Evolutionary conservation across 2,329 filamentous ascomycete species (phyloP).

Genomic region (Epichloe gansuensis): DNA sequence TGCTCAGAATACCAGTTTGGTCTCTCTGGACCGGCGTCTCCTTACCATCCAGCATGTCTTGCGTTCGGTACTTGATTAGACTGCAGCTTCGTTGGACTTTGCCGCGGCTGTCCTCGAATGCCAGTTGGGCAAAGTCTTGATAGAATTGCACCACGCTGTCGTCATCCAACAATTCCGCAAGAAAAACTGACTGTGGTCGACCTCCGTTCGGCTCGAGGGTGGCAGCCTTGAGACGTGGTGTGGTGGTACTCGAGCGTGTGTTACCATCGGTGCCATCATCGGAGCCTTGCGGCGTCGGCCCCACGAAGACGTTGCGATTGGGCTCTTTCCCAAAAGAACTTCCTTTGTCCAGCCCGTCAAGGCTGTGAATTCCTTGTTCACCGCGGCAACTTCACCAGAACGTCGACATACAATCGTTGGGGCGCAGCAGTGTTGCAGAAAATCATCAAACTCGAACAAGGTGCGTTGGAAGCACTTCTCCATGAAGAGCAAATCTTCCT

Average conservation of each 20-base stretch:
- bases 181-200: slow-evolving; percentile 66
- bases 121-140: slow-evolving; percentile 85
- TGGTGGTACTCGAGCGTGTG: slow-evolving; percentile 29
- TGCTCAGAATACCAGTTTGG: slow-evolving; percentile 39
- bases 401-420: slow-evolving; percentile 86
- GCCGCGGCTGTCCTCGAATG: slow-evolving; percentile 82
- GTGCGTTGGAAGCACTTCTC: slow-evolving; percentile 94
- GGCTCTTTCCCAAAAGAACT: slow-evolving; percentile 77
- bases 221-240: slow-evolving; percentile 37
- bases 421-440: slow-evolving; percentile 76
- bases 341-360: slow-evolving; percentile 91
- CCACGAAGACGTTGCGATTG: slow-evolving; percentile 77
- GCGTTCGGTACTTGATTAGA: slow-evolving; percentile 78
- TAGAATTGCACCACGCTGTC: slow-evolving; percentile 91
- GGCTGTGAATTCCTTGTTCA: slow-evolving; percentile 94
- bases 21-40: slow-evolving; percentile 34
- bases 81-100: slow-evolving; percentile 75
- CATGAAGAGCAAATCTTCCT: slow-evolving; percentile 88
- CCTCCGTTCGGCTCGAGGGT: slow-evolving; percentile 32
- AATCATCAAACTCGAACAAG: slow-evolving; percentile 85
- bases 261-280: slow-evolving; percentile 23
- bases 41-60: slow-evolving; percentile 39
- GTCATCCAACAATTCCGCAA: slow-evolving; percentile 87
- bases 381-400: slow-evolving; percentile 87
- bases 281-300: slow-evolving; percentile 19